Evolutionary conservation across 495 filamentous ascomycete genomes (phyloP).

Genomic region (Podospora pseudocomata): DNA sequence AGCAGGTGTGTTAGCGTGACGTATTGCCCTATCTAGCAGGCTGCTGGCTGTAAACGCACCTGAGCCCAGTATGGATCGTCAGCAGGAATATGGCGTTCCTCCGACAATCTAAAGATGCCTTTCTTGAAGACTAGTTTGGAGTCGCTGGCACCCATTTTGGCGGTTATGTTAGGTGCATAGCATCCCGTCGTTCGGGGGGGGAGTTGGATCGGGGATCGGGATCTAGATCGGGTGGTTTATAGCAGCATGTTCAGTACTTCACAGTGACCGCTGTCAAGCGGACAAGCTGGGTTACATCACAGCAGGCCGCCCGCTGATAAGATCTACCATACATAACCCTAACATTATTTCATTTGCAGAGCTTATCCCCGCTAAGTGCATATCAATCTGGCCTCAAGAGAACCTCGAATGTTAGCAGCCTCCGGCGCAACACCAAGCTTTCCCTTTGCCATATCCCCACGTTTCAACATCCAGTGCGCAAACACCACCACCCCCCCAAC

Average conservation of each 20-base stretch:
- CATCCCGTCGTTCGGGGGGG: constrained; percentile 13
- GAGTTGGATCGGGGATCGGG: background rate
- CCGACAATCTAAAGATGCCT: constrained; percentile 94
- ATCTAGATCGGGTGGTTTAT: background rate
- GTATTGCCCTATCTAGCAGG: constrained; percentile 1
- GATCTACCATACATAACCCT: background rate
- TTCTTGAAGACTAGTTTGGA: constrained; percentile 99
- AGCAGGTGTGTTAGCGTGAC: constrained; percentile 11
- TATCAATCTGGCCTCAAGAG: constrained; percentile 36
- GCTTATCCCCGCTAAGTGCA: constrained; percentile 22
- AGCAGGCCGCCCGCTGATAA: background rate
- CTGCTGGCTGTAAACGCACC: constrained; percentile 47
- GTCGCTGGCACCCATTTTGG: constrained; percentile 91
- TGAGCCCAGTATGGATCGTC: constrained; percentile 93
- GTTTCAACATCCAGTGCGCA: constrained; percentile 1
- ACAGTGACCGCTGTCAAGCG: constrained; percentile 1
- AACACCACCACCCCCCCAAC: constrained; percentile 7
- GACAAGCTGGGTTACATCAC: constrained; percentile 25
- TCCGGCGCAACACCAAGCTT: background rate
- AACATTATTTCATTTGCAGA: background rate
- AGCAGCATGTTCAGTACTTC: background rate
- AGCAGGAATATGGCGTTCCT: constrained; percentile 80
- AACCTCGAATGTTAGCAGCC: constrained; percentile 3
- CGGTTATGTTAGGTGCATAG: constrained; percentile 19
- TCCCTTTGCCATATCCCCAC: background rate